These are phyloP conservation scores for Fremontodendron californicum DNA, from an alignment of 345 rosid genomes.

Conservation along the genomic window DNA sequence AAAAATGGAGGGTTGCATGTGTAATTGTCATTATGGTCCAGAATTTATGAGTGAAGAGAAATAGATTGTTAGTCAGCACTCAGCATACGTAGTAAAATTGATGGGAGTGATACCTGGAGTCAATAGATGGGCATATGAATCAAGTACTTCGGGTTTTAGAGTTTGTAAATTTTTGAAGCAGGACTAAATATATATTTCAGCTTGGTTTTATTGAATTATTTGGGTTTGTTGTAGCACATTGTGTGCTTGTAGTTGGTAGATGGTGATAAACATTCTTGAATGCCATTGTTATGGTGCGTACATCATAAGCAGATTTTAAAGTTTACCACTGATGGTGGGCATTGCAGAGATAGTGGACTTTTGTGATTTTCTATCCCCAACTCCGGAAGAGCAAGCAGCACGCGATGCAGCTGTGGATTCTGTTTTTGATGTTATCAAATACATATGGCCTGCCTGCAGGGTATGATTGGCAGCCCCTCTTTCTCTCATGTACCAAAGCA, in stretches of 20 bases:
- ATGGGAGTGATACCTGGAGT: not conserved
- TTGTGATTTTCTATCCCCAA: constrained; percentile 77
- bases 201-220: not conserved
- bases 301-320: not conserved
- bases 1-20: not conserved
- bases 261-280: not conserved
- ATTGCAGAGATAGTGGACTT: constrained; percentile 80
- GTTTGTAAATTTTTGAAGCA: not conserved
- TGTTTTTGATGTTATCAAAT: constrained; percentile 65
- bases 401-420: constrained; percentile 54
- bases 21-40: not conserved
- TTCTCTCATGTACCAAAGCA: not conserved
- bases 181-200: not conserved
- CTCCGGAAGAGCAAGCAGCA: constrained; percentile 61
- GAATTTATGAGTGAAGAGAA: not conserved
- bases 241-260: not conserved
- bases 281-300: not conserved
- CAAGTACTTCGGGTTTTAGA: not conserved
- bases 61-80: not conserved
- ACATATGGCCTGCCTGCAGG: constrained; percentile 90
- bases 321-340: constrained; percentile 2
- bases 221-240: not conserved
- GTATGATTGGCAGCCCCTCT: constrained; percentile 27
- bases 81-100: not conserved
- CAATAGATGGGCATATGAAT: not conserved